phyloP scores from a whole-genome alignment of 225 moss, liverwort and hornwort genomes.

The Takakia lepidozioides region DNA sequence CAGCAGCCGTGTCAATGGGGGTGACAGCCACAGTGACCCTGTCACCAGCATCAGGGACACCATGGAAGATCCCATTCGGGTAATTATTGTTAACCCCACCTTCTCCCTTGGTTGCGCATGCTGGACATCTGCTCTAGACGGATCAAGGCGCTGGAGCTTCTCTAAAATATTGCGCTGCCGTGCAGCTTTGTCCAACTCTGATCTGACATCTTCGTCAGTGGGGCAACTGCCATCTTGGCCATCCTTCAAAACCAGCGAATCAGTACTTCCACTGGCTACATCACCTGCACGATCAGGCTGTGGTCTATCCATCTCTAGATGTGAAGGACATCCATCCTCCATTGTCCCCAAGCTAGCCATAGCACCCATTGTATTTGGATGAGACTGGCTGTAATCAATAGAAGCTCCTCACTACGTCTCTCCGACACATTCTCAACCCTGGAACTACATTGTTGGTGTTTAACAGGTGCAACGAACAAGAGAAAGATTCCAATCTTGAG shows the following conservation, averaged over 20 bases:
- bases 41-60: conserved; percentile 14
- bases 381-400: conserved; percentile 9
- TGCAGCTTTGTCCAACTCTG: conserved; percentile 24
- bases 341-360: conserved; percentile 7
- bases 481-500: no score
- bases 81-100: conserved; percentile 8
- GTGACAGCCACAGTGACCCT: conserved; percentile 15
- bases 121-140: conserved; percentile 31
- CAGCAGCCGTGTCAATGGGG: conserved; percentile 15
- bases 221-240: conserved; percentile 11
- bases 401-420: conserved; percentile 32
- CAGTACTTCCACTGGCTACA: conserved; percentile 8
- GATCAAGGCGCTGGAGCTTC: conserved; percentile 39
- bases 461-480: no score
- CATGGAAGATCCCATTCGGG: conserved; percentile 2
- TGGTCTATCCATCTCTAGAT: conserved; percentile 10
- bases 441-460: conserved; percentile 29
- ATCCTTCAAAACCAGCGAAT: conserved; percentile 15
- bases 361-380: conserved; percentile 11
- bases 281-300: conserved; percentile 13
- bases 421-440: conserved; percentile 40
- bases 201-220: conserved; percentile 9
- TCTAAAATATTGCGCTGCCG: conserved; percentile 33
- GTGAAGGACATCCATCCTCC: conserved; percentile 13
- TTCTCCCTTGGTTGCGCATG: conserved; percentile 12